Evolutionary conservation across 1,284 basidiomycete species (phyloP), one percentile per base, ranked within the genome.

Genomic region (Naganishia sp.): DNA sequence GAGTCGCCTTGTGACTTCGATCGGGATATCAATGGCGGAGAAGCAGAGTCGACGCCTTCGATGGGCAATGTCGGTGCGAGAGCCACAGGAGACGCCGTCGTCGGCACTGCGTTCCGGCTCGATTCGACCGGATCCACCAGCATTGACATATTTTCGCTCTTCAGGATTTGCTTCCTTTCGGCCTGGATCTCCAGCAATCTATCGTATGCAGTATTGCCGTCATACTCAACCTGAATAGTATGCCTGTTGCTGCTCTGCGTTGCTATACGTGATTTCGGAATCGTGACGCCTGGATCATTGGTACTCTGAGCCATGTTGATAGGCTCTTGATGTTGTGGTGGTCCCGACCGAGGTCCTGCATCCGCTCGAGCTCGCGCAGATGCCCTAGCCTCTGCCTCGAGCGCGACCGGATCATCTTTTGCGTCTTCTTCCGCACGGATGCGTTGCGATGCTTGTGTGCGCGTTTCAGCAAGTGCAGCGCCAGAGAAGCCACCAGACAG

Each of bases 201-300:
- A 54, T 76, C 75, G 67, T 73, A 74, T n/a, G 74, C 72, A 18
- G 75, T 74, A 18, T 78, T 77, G 21, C 72, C 74, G 48, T 88
- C 88, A 72, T 94, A 94, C 77, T 95, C 93, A 65, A 96, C 88
- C 78, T 96, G 92, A 48, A 95, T 91, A 2, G 93, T 95, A 79
- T 95, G 92, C 16, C 88, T 81, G 76, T 87, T 85, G 61, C 74
- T 77, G 73, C 76, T 79, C 21, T 57, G 60, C 25, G 75, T 73
- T 74, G 78, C 69, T 50, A 76, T 69, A 61, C 71, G 65, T 69
- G 69, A 61, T 65, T 70, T 50, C 28, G 57, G 70, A 43, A 55
- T 18, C 0, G 33, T 10, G 6, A 46, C 49, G 13, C 39, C 48
- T 21, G 28, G 3, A 21, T 25, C n/a, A 39, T 15, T 23, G 2